Percentiles rank a stretch among this genome's conserved stretches.
Evolutionary conservation across 257 asterid genomes (phyloP).

Genomic region (Marsdenia floribunda): DNA sequence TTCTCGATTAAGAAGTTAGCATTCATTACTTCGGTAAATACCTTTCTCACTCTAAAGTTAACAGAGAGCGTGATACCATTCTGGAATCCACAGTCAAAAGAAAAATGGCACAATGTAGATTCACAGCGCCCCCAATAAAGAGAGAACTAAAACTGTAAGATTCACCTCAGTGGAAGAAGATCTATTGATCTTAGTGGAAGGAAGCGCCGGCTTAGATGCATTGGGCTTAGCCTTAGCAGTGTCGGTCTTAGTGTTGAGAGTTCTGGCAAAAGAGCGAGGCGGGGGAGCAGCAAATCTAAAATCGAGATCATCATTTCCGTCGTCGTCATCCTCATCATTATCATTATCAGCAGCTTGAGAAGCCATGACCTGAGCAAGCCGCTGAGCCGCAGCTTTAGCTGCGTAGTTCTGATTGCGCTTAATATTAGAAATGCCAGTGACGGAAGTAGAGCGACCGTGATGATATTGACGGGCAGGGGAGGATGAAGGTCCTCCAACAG

Average conservation of each 20-base stretch:
- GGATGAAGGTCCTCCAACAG: conserved; percentile 8
- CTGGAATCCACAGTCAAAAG: neutral
- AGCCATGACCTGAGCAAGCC: conserved; percentile 99
- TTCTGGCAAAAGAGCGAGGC: conserved; percentile 55
- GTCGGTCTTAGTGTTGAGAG: conserved; percentile 17
- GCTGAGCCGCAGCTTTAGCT: conserved; percentile 98
- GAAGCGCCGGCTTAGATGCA: conserved; percentile 31
- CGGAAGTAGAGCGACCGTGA: conserved; percentile 61
- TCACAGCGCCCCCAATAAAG: neutral
- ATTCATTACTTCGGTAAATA: neutral
- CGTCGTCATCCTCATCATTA: conserved; percentile 44
- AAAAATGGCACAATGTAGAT: neutral
- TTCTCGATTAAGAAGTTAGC: neutral
- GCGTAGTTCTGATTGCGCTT: conserved; percentile 94
- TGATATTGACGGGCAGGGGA: conserved; percentile 52
- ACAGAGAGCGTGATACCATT: neutral
- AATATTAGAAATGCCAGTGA: conserved; percentile 73
- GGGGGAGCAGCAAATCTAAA: conserved; percentile 70
- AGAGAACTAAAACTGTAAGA: conserved; percentile 10
- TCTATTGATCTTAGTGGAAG: conserved; percentile 56
- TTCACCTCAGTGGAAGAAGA: conserved; percentile 89
- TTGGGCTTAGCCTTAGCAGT: conserved; percentile 7
- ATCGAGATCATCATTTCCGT: conserved; percentile 47
- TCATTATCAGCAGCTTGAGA: conserved; percentile 68
- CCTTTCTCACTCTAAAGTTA: neutral